Base-by-base conservation (phyloP, 257 asterid genomes). In the Dorcoceras hygrometricum region DNA sequence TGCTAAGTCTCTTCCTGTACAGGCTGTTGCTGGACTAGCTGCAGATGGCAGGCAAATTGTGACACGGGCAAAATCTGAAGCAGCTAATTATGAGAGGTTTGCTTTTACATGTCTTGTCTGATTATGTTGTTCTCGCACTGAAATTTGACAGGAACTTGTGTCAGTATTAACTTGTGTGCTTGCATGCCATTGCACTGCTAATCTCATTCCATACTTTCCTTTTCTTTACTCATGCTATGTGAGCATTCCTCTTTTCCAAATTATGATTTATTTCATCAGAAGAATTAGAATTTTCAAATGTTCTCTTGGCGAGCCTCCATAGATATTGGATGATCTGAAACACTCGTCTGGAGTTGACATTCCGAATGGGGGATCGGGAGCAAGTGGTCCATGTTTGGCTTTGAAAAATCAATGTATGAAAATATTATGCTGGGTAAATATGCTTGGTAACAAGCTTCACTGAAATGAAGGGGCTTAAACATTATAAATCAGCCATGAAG, bases 31-130 rank as follows among this genome's bases (percentile, higher is more conserved):
- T 54, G 97, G 97, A 57, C 75, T 90, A 62, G 97, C 97, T 75
- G 97, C 97, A 55, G 97, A 90, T 76, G 97, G 97, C 29, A 79
- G 97, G 69, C 97, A 90, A 78, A 88, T 90, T 80, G 97, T 90
- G 71, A 76, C 92, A 18, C 78, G 97, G 57, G 89, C 97, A 34
- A 90, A 90, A 70, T 72, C 97, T 66, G 96, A 90, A 76, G 97
- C 97, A 67, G 83, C 82, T 76, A 90, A 76, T 48, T 88, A 88
- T 61, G 93, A 86, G 78, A 90, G 87, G 95, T 87, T 66, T 58
- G 78, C 67, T 71, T 32, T 59, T 28, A 24, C 29, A 24, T 29
- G 28, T 51, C 61, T 58, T 60, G 10, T 36, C 8, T 59, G 22
- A 57, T 48, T 28, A 27, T 59, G 11, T 57, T 16, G n/a, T 57